phyloP scores from a whole-genome alignment of 2,329 filamentous ascomycete genomes.

The Colletotrichum destructivum region DNA sequence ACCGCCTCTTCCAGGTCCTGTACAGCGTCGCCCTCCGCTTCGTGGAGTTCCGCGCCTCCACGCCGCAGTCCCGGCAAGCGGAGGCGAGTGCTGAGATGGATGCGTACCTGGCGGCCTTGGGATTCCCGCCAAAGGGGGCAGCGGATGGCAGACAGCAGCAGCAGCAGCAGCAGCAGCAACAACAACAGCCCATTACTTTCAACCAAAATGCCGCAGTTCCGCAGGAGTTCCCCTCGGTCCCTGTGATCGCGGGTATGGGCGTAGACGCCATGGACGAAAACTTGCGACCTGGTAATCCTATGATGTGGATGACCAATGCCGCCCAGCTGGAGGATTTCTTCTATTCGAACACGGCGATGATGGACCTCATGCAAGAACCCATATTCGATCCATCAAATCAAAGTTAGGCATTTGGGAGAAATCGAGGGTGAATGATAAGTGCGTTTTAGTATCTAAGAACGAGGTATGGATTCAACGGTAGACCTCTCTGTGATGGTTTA shows the following conservation, averaged over 20 bases:
- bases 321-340: slow-evolving; percentile 57
- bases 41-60: slow-evolving; percentile 65
- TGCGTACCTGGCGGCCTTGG: slow-evolving; percentile 66
- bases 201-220: slow-evolving; percentile 22
- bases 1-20: slow-evolving; percentile 72
- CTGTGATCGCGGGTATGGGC: not conserved
- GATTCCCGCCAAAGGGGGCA: slow-evolving; percentile 52
- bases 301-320: slow-evolving; percentile 56
- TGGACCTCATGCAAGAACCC: slow-evolving; percentile 52
- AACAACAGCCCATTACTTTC: slow-evolving; percentile 20
- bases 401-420: not conserved
- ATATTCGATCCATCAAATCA: slow-evolving; percentile 12
- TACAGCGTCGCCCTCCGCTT: slow-evolving; percentile 72
- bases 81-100: slow-evolving; percentile 60
- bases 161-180: slow-evolving; percentile 3
- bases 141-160: not conserved
- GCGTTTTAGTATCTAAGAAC: too few relatives aligned
- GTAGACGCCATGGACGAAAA: slow-evolving; percentile 14
- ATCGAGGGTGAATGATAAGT: too few relatives aligned
- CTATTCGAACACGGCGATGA: slow-evolving; percentile 56
- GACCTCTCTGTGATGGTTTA: too few relatives aligned
- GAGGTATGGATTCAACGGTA: too few relatives aligned
- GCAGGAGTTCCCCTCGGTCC: not conserved
- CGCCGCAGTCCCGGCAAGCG: slow-evolving; percentile 51
- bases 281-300: slow-evolving; percentile 43